Percentiles rank a stretch among this genome's conserved stretches.
These are phyloP conservation scores for Saccharomycopsis babjevae DNA, from an alignment of 805 yeast species.

Conservation along the genomic window DNA sequence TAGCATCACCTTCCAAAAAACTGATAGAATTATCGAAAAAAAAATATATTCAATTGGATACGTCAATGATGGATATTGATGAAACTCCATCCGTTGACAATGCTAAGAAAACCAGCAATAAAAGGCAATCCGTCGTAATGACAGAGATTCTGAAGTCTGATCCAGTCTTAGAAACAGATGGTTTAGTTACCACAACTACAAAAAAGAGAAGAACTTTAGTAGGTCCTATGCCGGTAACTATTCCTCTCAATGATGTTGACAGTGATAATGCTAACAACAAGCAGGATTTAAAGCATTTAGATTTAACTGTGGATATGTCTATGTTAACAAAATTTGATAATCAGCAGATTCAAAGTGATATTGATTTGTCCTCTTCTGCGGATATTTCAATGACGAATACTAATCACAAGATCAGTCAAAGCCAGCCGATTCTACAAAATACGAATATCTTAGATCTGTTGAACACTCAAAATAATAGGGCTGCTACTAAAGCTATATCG, in stretches of 20 bases:
- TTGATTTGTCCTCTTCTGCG: slow-evolving; percentile 2
- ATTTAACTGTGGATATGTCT: slow-evolving; percentile 2
- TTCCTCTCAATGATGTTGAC: background rate
- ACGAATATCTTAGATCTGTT: background rate
- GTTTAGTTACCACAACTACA: background rate
- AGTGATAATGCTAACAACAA: background rate
- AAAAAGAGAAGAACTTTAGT: background rate
- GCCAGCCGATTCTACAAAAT: background rate
- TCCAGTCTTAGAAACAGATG: background rate
- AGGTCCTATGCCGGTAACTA: background rate
- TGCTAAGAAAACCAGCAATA: background rate
- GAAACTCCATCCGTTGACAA: background rate
- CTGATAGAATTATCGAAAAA: background rate
- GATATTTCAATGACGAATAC: slow-evolving; percentile 3
- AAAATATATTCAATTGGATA: background rate
- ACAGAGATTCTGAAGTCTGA: background rate
- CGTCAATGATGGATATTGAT: background rate
- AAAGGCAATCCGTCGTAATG: background rate
- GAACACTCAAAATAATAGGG: background rate
- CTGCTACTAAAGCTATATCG: background rate
- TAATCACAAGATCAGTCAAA: background rate
- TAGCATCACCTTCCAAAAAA: background rate
- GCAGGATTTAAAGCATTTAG: background rate
- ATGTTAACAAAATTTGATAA: slow-evolving; percentile 5
- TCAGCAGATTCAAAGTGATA: slow-evolving; percentile 5